Conservation (phyloP, 2,329 filamentous ascomycete species). For the Knufia petricola region DNA sequence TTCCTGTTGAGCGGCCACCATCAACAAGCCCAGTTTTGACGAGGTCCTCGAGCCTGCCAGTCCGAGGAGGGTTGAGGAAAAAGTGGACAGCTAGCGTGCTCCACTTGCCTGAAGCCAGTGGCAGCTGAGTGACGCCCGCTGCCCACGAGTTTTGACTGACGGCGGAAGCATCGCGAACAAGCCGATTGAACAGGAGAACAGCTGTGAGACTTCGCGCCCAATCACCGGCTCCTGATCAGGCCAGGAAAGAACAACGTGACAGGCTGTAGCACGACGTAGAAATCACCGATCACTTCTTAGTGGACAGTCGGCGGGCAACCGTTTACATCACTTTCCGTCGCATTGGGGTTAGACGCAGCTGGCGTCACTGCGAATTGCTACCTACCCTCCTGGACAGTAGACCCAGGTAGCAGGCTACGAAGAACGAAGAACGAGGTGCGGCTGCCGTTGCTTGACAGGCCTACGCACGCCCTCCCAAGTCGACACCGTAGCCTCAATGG, state of each 20-base stretch:
- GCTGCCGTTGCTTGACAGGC: neutral
- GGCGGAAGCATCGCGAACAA: neutral
- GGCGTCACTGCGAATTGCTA: neutral
- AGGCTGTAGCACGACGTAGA: neutral
- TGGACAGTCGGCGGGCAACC: too few species aligned
- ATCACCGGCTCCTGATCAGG: neutral
- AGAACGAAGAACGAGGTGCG: neutral
- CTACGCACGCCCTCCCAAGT: neutral
- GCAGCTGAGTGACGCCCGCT: neutral
- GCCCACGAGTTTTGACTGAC: neutral
- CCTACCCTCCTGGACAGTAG: neutral
- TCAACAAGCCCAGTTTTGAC: too few species aligned
- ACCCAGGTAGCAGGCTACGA: constrained; percentile 2
- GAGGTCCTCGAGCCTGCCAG: neutral
- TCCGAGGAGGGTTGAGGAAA: neutral
- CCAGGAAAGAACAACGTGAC: too few species aligned
- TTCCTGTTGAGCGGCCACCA: neutral
- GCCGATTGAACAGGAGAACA: neutral
- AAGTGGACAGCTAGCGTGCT: neutral
- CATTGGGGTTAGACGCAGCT: neutral
- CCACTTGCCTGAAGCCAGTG: neutral
- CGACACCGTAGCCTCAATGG: neutral
- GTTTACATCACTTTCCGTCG: neutral
- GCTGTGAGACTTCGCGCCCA: neutral
- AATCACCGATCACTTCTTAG: too few species aligned